Percentiles rank a stretch among this genome's conserved stretches.
Evolutionary conservation across 2,329 filamentous ascomycete genomes (phyloP).

Genomic region (Colletotrichum tofieldiae): DNA sequence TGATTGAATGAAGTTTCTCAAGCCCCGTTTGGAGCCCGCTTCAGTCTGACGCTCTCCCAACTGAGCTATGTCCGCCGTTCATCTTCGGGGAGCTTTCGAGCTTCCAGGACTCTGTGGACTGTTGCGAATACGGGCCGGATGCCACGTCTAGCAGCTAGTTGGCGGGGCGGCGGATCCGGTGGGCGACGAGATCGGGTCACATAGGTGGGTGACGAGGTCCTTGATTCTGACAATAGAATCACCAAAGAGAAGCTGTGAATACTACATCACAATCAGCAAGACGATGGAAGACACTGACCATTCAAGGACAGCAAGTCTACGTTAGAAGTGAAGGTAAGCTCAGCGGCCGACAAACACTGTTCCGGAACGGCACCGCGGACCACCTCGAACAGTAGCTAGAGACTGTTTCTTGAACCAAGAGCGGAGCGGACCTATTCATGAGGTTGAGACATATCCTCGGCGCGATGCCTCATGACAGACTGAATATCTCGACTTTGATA

Average conservation of each 20-base stretch:
- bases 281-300: not conserved
- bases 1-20: constrained; percentile 22
- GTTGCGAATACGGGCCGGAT: too few relatives aligned
- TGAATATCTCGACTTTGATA: not conserved
- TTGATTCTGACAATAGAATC: not conserved
- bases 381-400: too few relatives aligned
- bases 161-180: not conserved
- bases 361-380: not conserved
- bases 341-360: not conserved
- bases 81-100: not conserved
- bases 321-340: not conserved
- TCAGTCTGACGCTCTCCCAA: constrained; percentile 33
- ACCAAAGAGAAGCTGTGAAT: not conserved
- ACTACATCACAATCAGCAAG: not conserved
- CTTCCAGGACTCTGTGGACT: not conserved
- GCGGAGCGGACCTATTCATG: not conserved
- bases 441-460: too few relatives aligned
- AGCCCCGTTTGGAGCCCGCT: constrained; percentile 4
- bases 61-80: constrained; percentile 29
- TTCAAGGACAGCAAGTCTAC: not conserved
- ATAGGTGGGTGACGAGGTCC: not conserved
- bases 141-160: not conserved
- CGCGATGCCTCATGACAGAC: not conserved
- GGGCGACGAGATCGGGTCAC: not conserved
- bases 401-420: too few relatives aligned